phyloP scores from a whole-genome alignment of 2,329 filamentous ascomycete species.

The Diaporthe citrichinensis region DNA sequence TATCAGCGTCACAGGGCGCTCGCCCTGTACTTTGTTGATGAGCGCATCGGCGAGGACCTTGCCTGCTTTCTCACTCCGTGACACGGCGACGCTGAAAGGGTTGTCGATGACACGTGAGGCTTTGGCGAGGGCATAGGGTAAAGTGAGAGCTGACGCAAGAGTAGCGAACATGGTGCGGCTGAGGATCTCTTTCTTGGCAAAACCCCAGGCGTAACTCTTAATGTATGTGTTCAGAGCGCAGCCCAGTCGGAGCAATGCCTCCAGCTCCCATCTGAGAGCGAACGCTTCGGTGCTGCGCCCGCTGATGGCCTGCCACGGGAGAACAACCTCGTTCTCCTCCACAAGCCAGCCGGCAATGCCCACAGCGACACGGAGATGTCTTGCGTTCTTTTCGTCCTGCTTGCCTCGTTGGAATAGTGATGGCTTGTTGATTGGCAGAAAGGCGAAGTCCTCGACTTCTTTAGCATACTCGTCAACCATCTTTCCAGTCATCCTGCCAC shows the following conservation, averaged over 20 bases:
- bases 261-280: constrained; percentile 86
- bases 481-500: constrained; percentile 82
- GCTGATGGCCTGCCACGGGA: constrained; percentile 84
- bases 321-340: constrained; percentile 79
- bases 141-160: constrained; percentile 75
- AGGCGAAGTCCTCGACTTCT: constrained; percentile 86
- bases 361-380: constrained; percentile 83
- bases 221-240: constrained; percentile 80
- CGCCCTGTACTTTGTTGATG: constrained; percentile 85
- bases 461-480: constrained; percentile 91
- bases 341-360: constrained; percentile 90
- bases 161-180: constrained; percentile 79
- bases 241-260: constrained; percentile 82
- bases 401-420: constrained; percentile 53
- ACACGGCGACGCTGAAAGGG: constrained; percentile 82
- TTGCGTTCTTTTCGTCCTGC: constrained; percentile 50
- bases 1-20: constrained; percentile 83
- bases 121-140: constrained; percentile 77
- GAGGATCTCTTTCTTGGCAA: constrained; percentile 81
- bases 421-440: constrained; percentile 77
- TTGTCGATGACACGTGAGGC: constrained; percentile 83
- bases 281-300: constrained; percentile 81
- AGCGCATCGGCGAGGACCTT: constrained; percentile 85
- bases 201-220: constrained; percentile 80
- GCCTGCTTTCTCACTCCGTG: constrained; percentile 85